phyloP scores from a whole-genome alignment of 2,329 filamentous ascomycete species.

The Aspergillus awamori region DNA sequence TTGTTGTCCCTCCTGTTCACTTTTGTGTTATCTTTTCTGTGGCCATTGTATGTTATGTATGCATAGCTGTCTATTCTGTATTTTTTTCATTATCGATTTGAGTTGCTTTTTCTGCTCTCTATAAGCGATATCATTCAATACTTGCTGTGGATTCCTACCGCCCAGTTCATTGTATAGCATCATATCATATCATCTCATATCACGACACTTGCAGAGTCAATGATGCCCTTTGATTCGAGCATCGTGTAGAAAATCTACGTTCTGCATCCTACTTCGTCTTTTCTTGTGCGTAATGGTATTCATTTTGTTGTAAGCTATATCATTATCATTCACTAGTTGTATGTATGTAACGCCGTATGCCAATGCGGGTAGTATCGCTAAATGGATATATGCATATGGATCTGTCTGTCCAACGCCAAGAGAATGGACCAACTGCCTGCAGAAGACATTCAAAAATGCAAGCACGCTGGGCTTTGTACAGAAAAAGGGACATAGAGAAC shows the following conservation, averaged over 20 bases:
- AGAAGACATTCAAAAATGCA: not conserved
- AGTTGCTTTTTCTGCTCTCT: not conserved
- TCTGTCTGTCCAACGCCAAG: slow-evolving; percentile 1
- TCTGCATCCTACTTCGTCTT: not conserved
- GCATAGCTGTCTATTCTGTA: slow-evolving; percentile 2
- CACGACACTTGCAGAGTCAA: not conserved
- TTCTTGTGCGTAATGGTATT: not conserved
- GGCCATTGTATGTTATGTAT: slow-evolving; percentile 5
- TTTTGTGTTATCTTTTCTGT: not conserved
- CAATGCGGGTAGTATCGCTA: not conserved
- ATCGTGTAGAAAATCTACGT: slow-evolving; percentile 4
- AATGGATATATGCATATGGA: not conserved
- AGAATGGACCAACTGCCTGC: not conserved
- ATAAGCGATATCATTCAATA: not conserved
- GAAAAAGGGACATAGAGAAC: not conserved
- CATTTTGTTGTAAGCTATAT: not conserved
- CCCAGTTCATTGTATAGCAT: not conserved
- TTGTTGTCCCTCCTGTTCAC: not conserved
- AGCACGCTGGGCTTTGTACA: not conserved
- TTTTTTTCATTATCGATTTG: not conserved
- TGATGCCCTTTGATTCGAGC: not conserved
- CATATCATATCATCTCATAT: not conserved
- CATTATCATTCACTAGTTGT: slow-evolving; percentile 11
- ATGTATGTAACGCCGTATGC: slow-evolving; percentile 10
- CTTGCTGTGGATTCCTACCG: not conserved